Base-by-base conservation (phyloP, 2,329 filamentous ascomycete genomes). In the Colletotrichum simmondsii region DNA sequence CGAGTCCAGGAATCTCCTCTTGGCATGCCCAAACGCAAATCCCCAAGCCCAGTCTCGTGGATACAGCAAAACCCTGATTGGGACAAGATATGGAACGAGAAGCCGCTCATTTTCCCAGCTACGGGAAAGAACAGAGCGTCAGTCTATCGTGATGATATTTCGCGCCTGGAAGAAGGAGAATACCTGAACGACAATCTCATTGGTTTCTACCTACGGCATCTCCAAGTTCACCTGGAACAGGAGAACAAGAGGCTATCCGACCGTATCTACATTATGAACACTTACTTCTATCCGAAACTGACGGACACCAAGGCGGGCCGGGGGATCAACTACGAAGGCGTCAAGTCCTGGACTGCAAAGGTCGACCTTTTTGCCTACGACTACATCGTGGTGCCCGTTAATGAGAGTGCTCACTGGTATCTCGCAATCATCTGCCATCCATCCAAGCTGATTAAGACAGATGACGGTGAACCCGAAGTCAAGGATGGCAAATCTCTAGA, bases 161-260 rank as follows among this genome's bases (percentile, higher is more conserved):
- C 87, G 24, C 89, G 94, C 54, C 88, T 99, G 3, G 92, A 97
- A 73, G 94, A 97, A 75, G 94, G 92, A 14, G 90, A 98, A 76
- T 97, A 93, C 72, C 83, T 99, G 56, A 99, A 99, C 79, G 97
- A 99, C 83, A 98, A 95, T 78, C 85, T 99, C 32, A 93, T 99
- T 76, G 92, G 90, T 63, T 98, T 98, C 80, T 98, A 97, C 79
- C 86, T 98, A 68, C 91, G 93, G 35, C 94, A 92, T 76, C 84
- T 96, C 6, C 91, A 95, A 78, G 84, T 88, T 70, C 83, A 88
- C 54, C 81, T 93, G 46, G 87, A 91, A 75, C 81, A 85, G 52
- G 84, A 87, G 12, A 85, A 87, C 2, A 87, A 90, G 0, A 85
- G 90, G 58, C 77, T 92, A 4, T 84, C 91, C 0, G 85, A 90